These are phyloP conservation scores for Nicotiana otophora DNA, from an alignment of 257 asterid species.

Conservation along the genomic window DNA sequence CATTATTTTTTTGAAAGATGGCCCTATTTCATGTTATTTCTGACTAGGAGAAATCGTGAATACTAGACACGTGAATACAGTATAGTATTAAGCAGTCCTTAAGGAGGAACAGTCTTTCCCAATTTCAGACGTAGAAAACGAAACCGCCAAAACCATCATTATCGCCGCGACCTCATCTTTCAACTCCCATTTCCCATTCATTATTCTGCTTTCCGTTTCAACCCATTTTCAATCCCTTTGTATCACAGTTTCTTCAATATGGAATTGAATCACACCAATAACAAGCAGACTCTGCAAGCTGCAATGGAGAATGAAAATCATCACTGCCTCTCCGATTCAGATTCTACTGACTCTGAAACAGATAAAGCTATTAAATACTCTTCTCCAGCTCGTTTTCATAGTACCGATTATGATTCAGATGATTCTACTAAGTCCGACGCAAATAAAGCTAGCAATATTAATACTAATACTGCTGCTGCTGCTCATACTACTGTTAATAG, in stretches of 20 bases:
- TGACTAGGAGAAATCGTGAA: not conserved
- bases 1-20: not conserved
- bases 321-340: not conserved
- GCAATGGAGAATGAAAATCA: slow-evolving; percentile 3
- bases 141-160: slow-evolving; percentile 16
- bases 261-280: not conserved
- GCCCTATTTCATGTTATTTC: not conserved
- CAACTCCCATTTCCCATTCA: not conserved
- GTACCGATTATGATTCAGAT: not conserved
- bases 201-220: not conserved
- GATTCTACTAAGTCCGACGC: not conserved
- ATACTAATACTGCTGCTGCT: not conserved
- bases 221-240: not conserved
- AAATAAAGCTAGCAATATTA: not conserved
- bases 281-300: not conserved
- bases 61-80: not conserved
- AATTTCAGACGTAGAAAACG: not conserved
- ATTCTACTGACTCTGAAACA: not conserved
- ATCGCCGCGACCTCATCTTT: slow-evolving; percentile 12
- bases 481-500: not conserved
- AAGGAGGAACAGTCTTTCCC: not conserved
- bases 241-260: not conserved
- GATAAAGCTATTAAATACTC: not conserved
- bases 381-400: slow-evolving; percentile 8
- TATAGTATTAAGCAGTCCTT: not conserved